Base-by-base conservation (phyloP, 129 eudicot species). In the Oenanthe sinensis region DNA sequence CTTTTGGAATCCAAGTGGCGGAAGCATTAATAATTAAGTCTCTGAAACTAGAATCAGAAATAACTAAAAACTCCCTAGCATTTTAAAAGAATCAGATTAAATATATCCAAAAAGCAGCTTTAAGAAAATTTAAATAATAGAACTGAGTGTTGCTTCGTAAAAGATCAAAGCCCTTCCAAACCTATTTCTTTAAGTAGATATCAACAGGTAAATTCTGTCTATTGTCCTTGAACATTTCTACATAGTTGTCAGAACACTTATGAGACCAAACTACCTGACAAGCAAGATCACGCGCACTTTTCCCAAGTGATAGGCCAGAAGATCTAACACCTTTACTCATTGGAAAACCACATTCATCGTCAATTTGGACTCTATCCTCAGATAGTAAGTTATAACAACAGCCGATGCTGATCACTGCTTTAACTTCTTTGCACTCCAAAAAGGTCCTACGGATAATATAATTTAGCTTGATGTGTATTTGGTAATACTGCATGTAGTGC, bases 331-430 rank as follows among this genome's bases (percentile, higher is more conserved):
- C 90, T 48, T 72, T 78, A 81, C 98, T 89, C 80, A 91, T 71
- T 79, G 97, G 97, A 79, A 94, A 91, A 74, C 97, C 97, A 81
- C 69, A 78, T 44, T 76, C 75, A 79, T 75, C 84, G 80, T 30
- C 78, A 50, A 77, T 79, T 44, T 33, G 81, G 70, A 22, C 50
- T 78, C 78, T 87, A 69, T 85, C 90, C 86, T 93, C 98, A 42
- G 98, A 89, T 76, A 94, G 82, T 81, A 94, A 87, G 88, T 94
- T 94, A 82, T 94, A 94, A 74, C 98, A 94, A 78, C 98, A 94
- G 10, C 98, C 97, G 37, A 94, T 85, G 88, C 97, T 91, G 44
- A 93, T 84, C 78, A 91, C 86, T 46, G 97, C 94, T 83, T 88
- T 89, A 75, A 89, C 91, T 83, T 89, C 86, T 80, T 86, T 72